Evolutionary conservation across 2,329 filamentous ascomycete species (phyloP).

Genomic region (Penicillium nordicum): DNA sequence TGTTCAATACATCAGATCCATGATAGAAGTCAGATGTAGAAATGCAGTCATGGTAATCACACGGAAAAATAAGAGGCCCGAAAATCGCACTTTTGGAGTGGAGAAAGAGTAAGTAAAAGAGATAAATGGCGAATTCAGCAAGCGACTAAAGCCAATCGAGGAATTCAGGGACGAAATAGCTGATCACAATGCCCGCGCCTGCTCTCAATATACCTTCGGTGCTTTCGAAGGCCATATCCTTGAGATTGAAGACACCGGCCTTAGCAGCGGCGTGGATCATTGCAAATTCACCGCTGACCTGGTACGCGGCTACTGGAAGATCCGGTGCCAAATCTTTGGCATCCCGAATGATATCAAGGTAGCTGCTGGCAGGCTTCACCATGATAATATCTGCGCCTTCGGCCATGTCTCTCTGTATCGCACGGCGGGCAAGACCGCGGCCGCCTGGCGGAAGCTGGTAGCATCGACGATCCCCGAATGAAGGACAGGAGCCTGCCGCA

Average conservation of each 20-base stretch:
- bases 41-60: background rate
- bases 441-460: conserved; percentile 95
- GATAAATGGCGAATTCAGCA: background rate
- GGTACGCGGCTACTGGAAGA: conserved; percentile 90
- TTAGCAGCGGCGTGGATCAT: conserved; percentile 97
- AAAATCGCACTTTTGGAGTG: conserved; percentile 8
- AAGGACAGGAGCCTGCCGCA: conserved; percentile 83
- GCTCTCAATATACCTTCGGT: conserved; percentile 91
- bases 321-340: conserved; percentile 92
- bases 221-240: conserved; percentile 90
- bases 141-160: conserved; percentile 55
- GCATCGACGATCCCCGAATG: conserved; percentile 91
- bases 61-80: background rate
- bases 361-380: conserved; percentile 96
- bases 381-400: conserved; percentile 98
- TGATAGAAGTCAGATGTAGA: background rate
- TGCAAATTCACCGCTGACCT: conserved; percentile 93
- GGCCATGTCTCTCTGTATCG: conserved; percentile 82
- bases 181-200: conserved; percentile 88
- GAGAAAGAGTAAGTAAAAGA: background rate
- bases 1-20: background rate
- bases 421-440: conserved; percentile 83
- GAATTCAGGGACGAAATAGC: conserved; percentile 85
- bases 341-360: conserved; percentile 95
- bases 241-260: conserved; percentile 92